phyloP scores from a whole-genome alignment of 306 rosid species.

The Clitoria ternatea region DNA sequence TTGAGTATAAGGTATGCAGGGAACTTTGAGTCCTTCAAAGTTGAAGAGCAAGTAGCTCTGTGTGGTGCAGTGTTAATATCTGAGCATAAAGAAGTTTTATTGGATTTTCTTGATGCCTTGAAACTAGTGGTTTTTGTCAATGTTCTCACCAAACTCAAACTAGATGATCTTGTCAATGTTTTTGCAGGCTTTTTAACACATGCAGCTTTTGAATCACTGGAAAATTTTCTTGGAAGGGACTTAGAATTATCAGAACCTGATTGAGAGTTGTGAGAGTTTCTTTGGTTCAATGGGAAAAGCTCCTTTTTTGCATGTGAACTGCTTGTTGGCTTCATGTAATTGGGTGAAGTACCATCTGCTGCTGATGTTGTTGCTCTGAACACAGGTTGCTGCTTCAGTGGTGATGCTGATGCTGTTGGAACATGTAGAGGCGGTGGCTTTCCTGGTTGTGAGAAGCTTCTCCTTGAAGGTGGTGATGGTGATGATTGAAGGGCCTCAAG shows the following conservation, averaged over 20 bases:
- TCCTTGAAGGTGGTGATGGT: constrained; percentile 37
- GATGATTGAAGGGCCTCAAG: constrained; percentile 47
- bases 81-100: constrained; percentile 48
- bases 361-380: constrained; percentile 18
- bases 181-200: constrained; percentile 42
- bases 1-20: constrained; percentile 62
- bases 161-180: constrained; percentile 39
- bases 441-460: constrained; percentile 41
- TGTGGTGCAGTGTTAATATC: constrained; percentile 45
- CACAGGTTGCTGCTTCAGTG: constrained; percentile 40
- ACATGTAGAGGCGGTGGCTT: constrained; percentile 46
- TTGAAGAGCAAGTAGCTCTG: constrained; percentile 84
- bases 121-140: constrained; percentile 71
- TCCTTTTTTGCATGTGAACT: constrained; percentile 84
- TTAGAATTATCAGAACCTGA: constrained; percentile 37
- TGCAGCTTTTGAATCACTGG: constrained; percentile 30
- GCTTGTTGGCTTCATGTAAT: constrained; percentile 97
- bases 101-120: constrained; percentile 49
- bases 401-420: constrained; percentile 20
- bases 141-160: constrained; percentile 61
- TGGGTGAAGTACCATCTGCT: constrained; percentile 59
- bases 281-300: constrained; percentile 50
- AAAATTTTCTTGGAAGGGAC: constrained; percentile 25
- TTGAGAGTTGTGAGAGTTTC: constrained; percentile 43
- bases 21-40: constrained; percentile 71